Evolutionary conservation across 1,284 basidiomycete genomes (phyloP), one percentile per base, ranked within the genome.

Genomic region (Leccinum griseonigrum): DNA sequence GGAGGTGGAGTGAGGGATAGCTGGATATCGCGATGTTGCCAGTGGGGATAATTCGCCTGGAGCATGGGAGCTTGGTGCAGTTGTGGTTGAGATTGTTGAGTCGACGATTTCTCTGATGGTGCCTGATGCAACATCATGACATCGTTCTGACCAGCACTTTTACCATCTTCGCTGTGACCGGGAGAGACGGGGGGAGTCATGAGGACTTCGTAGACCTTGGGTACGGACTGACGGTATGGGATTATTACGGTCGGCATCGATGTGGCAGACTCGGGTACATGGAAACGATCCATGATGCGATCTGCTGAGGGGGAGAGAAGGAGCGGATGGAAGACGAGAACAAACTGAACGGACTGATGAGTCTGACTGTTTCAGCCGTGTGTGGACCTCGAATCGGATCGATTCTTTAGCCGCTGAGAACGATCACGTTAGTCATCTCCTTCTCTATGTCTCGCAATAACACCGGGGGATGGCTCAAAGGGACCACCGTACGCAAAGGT

Each of bases 401-500:
- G 38, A 40, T 40, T 40, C 36, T 59, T 58, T 59, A 43, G 55
- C 63, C 60, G 56, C 48, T 58, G 29, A 29, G 28, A 51, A 22
- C 46, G 46, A 48, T 22, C 11, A 43, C 40, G 40, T 43, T 43
- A 43, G 40, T 43, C 40, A 43, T 60, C 68, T 31, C 14, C n/a
- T 10, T 32, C 28, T 28, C 50, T 34, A 73, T 73, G 72, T 74
- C 74, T 31, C 74, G 74, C 62, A 46, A 46, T 22, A 70, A 61
- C 4, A 55, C 66, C n/a, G 74, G 71, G 57, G 78, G 79, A 56
- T 91, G 88, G 87, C 78, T 91, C 52, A 84, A 83, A 59, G 90
- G 90, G 3, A 90, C 87, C 50, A 87, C 85, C 10, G 79, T 92
- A 32, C 84, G 87, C 64, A 92, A 90, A 73, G 83, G 84, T 3